These are phyloP conservation scores for Phytophthora brassicae DNA, from an alignment of 352 stramenopile species.

Conservation along the genomic window DNA sequence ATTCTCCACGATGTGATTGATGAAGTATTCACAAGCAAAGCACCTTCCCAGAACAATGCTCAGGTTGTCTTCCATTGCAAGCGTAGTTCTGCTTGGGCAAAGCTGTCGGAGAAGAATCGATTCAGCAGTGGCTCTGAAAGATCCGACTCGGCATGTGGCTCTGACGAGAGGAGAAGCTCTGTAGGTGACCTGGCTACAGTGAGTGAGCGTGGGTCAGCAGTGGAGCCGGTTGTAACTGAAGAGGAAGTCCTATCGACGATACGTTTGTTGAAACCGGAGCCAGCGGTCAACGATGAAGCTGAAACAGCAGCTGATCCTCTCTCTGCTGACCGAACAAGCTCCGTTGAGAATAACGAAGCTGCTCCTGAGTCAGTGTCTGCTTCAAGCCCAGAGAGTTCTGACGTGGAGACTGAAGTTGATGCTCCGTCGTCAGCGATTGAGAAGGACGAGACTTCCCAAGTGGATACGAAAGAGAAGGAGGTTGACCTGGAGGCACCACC, in stretches of 20 bases:
- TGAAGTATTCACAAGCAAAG: conserved; percentile 63
- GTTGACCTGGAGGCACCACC: not conserved
- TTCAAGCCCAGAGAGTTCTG: not conserved
- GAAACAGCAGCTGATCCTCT: conserved; percentile 9
- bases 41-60: conserved; percentile 67
- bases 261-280: conserved; percentile 12
- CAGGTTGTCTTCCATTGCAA: conserved; percentile 76
- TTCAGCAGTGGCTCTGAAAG: conserved; percentile 41
- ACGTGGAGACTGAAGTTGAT: not conserved
- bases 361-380: conserved; percentile 8
- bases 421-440: not conserved
- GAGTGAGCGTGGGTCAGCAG: conserved; percentile 18
- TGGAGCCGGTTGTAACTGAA: conserved; percentile 1
- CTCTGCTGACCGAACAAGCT: conserved; percentile 9
- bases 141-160: conserved; percentile 33
- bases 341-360: conserved; percentile 15
- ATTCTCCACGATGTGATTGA: conserved; percentile 81
- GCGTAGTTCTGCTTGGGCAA: conserved; percentile 56
- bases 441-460: conserved; percentile 14
- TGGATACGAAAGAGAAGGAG: conserved; percentile 12
- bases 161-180: conserved; percentile 42
- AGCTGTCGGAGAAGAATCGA: conserved; percentile 50
- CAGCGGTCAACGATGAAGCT: conserved; percentile 1
- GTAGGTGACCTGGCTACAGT: conserved; percentile 18
- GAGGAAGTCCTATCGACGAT: conserved; percentile 7